Evolutionary conservation across 495 filamentous ascomycete species (phyloP).

Genomic region (Lindgomyces ingoldianus): DNA sequence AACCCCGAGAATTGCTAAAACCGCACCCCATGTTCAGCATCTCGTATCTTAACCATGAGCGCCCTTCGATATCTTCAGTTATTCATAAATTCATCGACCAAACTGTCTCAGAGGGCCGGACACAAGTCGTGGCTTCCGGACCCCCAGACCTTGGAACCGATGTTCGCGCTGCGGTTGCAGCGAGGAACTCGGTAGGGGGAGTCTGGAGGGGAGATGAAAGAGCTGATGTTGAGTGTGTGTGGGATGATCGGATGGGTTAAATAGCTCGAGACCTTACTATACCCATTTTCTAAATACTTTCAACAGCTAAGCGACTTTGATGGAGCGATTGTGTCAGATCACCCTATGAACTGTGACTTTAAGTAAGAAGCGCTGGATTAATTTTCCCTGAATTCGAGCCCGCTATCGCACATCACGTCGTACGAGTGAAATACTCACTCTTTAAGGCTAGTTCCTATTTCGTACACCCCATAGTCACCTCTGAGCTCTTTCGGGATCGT

Average conservation of each 20-base stretch:
- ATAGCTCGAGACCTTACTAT: background rate
- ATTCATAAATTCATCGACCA: slow-evolving; percentile 41
- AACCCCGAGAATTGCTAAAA: background rate
- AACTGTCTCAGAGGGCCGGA: slow-evolving; percentile 48
- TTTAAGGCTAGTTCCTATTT: too few species aligned
- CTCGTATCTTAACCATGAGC: slow-evolving; percentile 17
- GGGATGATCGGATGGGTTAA: slow-evolving; percentile 47
- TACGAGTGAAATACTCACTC: too few species aligned
- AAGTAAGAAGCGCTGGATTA: too few species aligned
- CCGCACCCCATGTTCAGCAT: background rate
- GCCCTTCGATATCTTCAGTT: slow-evolving; percentile 38
- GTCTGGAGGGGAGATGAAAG: slow-evolving; percentile 49
- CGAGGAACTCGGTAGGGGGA: background rate
- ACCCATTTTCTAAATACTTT: too few species aligned
- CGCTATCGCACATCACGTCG: too few species aligned
- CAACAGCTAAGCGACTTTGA: too few species aligned
- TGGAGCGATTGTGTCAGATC: too few species aligned
- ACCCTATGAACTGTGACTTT: too few species aligned
- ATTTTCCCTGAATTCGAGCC: too few species aligned
- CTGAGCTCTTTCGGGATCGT: too few species aligned
- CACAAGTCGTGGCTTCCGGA: slow-evolving; percentile 62
- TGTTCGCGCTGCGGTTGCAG: slow-evolving; percentile 56
- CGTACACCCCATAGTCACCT: too few species aligned
- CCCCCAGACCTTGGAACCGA: slow-evolving; percentile 61
- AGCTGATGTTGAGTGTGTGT: slow-evolving; percentile 58